Conservation (phyloP, 345 rosid species). For the Linum trigynum region DNA sequence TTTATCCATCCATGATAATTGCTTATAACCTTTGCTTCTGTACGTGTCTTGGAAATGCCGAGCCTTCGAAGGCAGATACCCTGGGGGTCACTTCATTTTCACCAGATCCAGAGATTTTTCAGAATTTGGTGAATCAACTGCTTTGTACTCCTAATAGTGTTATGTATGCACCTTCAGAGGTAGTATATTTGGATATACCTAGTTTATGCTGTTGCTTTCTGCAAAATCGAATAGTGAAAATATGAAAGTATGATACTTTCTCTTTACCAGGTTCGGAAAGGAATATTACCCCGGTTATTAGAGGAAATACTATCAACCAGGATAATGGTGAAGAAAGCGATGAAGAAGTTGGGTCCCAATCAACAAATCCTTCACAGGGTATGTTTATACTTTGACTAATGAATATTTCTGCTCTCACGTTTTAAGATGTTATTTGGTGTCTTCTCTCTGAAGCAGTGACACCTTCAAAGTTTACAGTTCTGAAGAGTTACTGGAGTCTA, state of each 20-base stretch:
- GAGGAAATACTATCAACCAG: conserved; percentile 94
- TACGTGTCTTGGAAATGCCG: conserved; percentile 83
- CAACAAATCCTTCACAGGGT: conserved; percentile 81
- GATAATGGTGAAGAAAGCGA: conserved; percentile 85
- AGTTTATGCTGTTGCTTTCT: conserved; percentile 2
- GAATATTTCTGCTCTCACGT: background rate
- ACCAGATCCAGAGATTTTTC: conserved; percentile 45
- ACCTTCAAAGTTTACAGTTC: no score
- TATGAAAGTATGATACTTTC: background rate
- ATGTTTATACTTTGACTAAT: conserved; percentile 15
- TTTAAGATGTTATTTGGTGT: background rate
- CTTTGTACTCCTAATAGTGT: conserved; percentile 71
- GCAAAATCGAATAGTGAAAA: background rate
- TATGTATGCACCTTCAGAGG: conserved; percentile 76
- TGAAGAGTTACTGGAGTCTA: no score
- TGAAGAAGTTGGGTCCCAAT: conserved; percentile 76
- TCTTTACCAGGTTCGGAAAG: conserved; percentile 52
- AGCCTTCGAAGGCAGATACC: conserved; percentile 49
- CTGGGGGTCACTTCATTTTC: conserved; percentile 75
- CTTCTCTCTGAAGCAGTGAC: no score
- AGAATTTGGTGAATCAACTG: conserved; percentile 48
- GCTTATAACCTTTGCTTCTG: conserved; percentile 93
- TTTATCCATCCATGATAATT: conserved; percentile 94
- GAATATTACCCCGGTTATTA: conserved; percentile 72
- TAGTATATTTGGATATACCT: conserved; percentile 21